Conservation (phyloP, 2,329 filamentous ascomycete species). For the Paraphoma chrysanthemicola region DNA sequence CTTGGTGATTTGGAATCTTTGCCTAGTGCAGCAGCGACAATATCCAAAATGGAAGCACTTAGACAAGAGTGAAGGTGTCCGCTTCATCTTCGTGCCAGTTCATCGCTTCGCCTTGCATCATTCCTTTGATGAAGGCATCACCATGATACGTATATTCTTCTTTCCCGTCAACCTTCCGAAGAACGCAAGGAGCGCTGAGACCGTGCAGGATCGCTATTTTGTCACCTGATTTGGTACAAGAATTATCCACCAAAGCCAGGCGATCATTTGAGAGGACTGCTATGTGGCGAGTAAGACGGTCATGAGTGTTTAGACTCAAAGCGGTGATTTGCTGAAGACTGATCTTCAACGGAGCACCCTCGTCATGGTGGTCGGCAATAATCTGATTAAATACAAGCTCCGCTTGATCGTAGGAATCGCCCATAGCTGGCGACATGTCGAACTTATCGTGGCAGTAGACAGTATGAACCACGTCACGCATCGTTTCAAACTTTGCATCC, state of each 20-base stretch:
- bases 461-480: too few species aligned
- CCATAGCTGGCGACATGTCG: too few species aligned
- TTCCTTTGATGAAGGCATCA: background rate
- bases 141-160: background rate
- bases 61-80: background rate
- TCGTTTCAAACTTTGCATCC: too few species aligned
- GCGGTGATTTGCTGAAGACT: background rate
- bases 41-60: too few species aligned
- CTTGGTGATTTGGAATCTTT: too few species aligned
- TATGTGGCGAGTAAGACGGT: background rate
- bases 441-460: too few species aligned
- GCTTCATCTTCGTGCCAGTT: background rate
- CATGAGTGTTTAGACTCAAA: background rate
- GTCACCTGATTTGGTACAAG: background rate
- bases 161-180: background rate
- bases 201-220: background rate
- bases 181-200: background rate
- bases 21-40: too few species aligned
- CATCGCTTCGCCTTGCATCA: constrained; percentile 1
- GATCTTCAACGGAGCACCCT: background rate
- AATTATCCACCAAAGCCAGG: background rate
- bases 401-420: too few species aligned
- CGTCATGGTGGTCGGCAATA: too few species aligned
- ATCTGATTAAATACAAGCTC: too few species aligned
- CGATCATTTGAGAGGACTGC: background rate